Base-by-base conservation (phyloP, 2,329 filamentous ascomycete genomes). In the Fusarium burgessii region DNA sequence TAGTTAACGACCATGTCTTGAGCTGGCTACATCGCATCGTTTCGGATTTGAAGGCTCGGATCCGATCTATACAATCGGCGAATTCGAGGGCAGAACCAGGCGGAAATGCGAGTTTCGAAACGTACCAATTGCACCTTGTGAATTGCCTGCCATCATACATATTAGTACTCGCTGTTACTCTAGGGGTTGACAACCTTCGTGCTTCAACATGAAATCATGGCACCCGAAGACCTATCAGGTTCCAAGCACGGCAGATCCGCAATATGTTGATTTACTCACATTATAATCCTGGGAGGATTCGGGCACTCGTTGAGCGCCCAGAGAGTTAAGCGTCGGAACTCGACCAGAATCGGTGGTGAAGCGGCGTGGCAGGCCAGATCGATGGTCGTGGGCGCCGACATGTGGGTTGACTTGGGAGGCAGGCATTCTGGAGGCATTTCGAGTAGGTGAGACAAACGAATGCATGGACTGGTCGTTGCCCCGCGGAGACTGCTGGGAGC, bases 311-410 rank as follows among this genome's bases (percentile, higher is more conserved):
- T 84, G 82, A 74, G 68, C 55, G 43, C 61, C 63, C 50, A 76
- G 52, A 50, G 89, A 88, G 62, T 87, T 89, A 82, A 93, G 84
- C 79, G 92, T 93, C 81, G 92, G 92, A 82, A 95, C 85, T 87
- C 94, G 88, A 82, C 93, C 87, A 83, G 93, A 91, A 83, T 97
- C 97, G 62, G 95, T 96, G 71, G 95, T 98, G 83, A 98, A 98
- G 79, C 95, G 92, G 78, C 95, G 91, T 82, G 95, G 93, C 79
- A 98, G 86, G 76, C 90, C 91, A 70, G 90, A 89, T 81, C 95
- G 91, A 73, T 88, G 88, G 78, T 97, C 93, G 80, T 89, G 87
- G 71, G 87, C 80, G 66, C 85, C 61, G 43, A 70, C 58, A 56
- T 78, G 76, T 58, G 75, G 47, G 68, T 85, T 71, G 60, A 70